Conservation (phyloP, 1,139 yeast species). For the Meyerozyma carpophila region DNA sequence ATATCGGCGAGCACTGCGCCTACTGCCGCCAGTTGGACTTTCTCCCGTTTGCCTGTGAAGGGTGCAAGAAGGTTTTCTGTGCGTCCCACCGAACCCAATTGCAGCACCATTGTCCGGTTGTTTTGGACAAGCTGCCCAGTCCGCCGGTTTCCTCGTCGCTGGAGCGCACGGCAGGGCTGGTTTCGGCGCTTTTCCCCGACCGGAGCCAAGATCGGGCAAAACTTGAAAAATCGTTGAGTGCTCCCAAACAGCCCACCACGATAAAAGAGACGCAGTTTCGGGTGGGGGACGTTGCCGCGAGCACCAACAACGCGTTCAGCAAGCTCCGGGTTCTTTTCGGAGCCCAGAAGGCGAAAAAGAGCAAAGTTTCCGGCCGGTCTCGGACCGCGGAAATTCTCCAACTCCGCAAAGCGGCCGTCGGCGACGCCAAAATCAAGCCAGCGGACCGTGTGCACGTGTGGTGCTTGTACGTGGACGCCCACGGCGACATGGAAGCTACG, state of each 20-base stretch:
- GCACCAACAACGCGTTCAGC: conserved; percentile 32
- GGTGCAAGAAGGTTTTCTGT: conserved; percentile 54
- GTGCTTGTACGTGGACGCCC: conserved; percentile 45
- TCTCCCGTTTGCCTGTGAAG: conserved; percentile 60
- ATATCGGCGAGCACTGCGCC: conserved; percentile 64
- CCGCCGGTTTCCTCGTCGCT: conserved; percentile 8
- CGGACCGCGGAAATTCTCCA: conserved; percentile 19
- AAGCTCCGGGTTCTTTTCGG: conserved; percentile 43
- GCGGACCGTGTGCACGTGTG: conserved; percentile 60
- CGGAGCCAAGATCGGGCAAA: conserved; percentile 33
- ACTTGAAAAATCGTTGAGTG: conserved; percentile 33
- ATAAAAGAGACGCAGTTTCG: conserved; percentile 20
- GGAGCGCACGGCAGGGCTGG: conserved; percentile 15
- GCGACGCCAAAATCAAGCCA: conserved; percentile 54
- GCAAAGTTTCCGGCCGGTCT: conserved; percentile 6
- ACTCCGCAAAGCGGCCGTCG: conserved; percentile 55
- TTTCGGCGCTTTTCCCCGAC: conserved; percentile 51
- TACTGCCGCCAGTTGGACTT: conserved; percentile 64
- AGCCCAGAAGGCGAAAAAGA: conserved; percentile 17
- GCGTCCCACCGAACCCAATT: conserved; percentile 49
- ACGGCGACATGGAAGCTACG: conserved; percentile 13
- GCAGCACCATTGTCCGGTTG: conserved; percentile 40
- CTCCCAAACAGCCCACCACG: conserved; percentile 21
- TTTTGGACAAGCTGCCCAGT: conserved; percentile 8
- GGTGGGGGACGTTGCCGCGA: conserved; percentile 25